These are phyloP conservation scores for Atkinsonella hypoxylon DNA, from an alignment of 2,329 filamentous ascomycete genomes.

Conservation along the genomic window DNA sequence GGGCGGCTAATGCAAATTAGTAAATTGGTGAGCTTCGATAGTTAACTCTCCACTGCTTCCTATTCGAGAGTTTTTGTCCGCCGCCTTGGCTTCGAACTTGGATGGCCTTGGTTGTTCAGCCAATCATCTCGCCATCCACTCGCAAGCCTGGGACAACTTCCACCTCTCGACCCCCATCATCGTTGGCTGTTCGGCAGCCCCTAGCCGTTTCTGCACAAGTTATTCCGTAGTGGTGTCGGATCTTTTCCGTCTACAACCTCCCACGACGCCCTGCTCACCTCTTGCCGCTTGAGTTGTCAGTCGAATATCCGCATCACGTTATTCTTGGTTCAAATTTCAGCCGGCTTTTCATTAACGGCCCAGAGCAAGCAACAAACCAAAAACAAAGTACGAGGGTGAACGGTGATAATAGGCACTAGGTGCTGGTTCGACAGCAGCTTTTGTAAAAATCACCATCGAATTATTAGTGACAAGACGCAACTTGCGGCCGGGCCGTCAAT, in stretches of 20 bases:
- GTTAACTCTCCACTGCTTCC: slow-evolving; percentile 1
- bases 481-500: neutral
- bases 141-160: neutral
- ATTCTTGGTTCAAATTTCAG: neutral
- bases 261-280: neutral
- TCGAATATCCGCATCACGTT: neutral
- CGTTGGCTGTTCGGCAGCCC: slow-evolving; percentile 1
- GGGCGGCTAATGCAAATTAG: slow-evolving; percentile 1
- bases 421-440: neutral
- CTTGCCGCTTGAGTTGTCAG: neutral
- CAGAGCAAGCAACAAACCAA: neutral
- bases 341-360: neutral
- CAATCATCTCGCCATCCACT: neutral
- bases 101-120: neutral
- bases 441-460: neutral
- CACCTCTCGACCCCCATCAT: slow-evolving; percentile 1
- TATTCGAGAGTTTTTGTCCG: neutral
- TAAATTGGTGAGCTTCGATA: neutral
- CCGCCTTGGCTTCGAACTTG: neutral
- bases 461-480: neutral
- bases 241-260: slow-evolving; percentile 4
- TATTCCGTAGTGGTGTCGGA: slow-evolving; percentile 4
- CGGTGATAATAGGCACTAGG: neutral
- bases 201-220: slow-evolving; percentile 3
- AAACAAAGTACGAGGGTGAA: neutral